Base-by-base conservation (phyloP, 2,329 filamentous ascomycete genomes). In the Aspergillus uvarum region DNA sequence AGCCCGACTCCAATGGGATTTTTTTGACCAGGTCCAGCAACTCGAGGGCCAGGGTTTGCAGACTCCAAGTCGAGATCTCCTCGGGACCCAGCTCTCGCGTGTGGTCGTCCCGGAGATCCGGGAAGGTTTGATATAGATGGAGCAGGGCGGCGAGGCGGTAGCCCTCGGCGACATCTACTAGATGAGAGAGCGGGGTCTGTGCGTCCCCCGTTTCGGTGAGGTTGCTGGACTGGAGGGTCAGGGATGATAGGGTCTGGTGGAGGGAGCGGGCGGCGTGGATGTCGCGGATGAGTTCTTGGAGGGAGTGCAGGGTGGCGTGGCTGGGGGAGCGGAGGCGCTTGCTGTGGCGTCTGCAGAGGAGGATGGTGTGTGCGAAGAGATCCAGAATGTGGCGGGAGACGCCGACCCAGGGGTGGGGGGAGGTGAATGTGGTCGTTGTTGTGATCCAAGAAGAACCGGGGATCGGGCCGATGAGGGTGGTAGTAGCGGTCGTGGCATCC, bases 101-200 rank as follows among this genome's bases (percentile, higher is more conserved):
- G 19, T 11, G 35, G 12, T 47, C 21, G 35, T 24, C 26, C 4
- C n/a, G 19, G 16, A 47, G 51, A 21, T 53, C 35, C 16, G 38
- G n/a, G 35, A 54, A 54, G n/a, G 51, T 44, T 10, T 54, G 51
- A 21, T 54, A 54, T 6, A 54, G 22, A 5, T 54, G 31, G 24
- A 54, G 38, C 4, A 54, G 35, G 10, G 51, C 51, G 5, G 51
- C 31, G 16, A 54, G 21, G 19, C 51, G 35, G 32, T 54, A 44
- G 11, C 32, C 51, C 14, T 54, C 51, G 31, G 51, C 51, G 3
- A 54, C 38, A 26, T 44, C 51, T 16, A 54, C 19, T 1, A 54
- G 12, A 7, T 54, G 51, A 5, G 51, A 47, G 4, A 54, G 51
- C 3, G 35, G 51, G 19, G 51, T 54, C 3, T 22, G 11, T 0